Conservation (phyloP, 139 green algal species). For the Micromonas pusilla region DNA sequence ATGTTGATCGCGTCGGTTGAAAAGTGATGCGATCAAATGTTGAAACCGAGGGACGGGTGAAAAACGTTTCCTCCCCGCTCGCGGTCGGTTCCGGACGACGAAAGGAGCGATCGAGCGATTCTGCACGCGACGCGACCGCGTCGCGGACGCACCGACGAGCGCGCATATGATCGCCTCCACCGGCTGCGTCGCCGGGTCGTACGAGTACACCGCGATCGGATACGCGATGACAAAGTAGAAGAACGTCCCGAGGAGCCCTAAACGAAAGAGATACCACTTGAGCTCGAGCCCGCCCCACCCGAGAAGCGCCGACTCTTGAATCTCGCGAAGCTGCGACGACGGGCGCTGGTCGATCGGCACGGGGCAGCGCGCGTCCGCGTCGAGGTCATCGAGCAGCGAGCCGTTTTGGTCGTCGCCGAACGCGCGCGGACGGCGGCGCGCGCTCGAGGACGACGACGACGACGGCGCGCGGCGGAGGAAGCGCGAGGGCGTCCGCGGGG, state of each 20-base stretch:
- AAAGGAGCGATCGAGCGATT: too few species aligned
- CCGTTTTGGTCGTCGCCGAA: neutral
- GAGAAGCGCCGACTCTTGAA: neutral
- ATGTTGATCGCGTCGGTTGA: too few species aligned
- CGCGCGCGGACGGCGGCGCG: too few species aligned
- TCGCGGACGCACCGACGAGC: neutral
- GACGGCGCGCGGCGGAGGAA: neutral
- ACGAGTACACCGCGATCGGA: conserved; percentile 16
- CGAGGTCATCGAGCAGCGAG: conserved; percentile 5
- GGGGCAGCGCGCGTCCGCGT: conserved; percentile 7
- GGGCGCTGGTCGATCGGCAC: conserved; percentile 15
- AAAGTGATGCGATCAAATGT: too few species aligned
- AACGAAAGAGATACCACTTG: neutral
- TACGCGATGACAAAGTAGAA: conserved; percentile 24
- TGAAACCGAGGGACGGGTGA: too few species aligned
- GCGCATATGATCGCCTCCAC: neutral
- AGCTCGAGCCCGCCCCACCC: neutral
- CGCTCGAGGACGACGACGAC: neutral
- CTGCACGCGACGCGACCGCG: too few species aligned
- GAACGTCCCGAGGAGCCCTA: neutral
- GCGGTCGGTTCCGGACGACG: too few species aligned
- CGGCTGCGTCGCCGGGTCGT: neutral
- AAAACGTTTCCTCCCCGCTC: too few species aligned
- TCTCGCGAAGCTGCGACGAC: neutral
- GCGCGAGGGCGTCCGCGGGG: neutral